Evolutionary conservation across 805 yeast species (phyloP).

Genomic region (Henningerozyma blattae): DNA sequence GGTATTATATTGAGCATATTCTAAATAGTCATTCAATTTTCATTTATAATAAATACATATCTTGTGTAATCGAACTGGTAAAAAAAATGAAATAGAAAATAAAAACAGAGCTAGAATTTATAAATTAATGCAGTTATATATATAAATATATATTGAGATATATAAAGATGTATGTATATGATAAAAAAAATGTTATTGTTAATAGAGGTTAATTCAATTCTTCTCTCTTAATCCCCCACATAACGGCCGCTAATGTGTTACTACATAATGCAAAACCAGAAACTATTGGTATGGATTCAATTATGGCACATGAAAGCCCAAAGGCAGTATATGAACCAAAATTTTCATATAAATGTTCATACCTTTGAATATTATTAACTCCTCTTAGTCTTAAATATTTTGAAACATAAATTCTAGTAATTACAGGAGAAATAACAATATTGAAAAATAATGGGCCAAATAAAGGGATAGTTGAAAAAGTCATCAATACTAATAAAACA

Average conservation of each 20-base stretch:
- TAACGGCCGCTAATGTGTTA: slow-evolving; percentile 16
- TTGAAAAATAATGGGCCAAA: slow-evolving; percentile 21
- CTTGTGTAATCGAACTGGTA: too few species aligned
- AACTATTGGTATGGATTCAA: slow-evolving; percentile 20
- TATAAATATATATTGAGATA: too few species aligned
- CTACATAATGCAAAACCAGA: slow-evolving; percentile 16
- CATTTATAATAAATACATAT: too few species aligned
- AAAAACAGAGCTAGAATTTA: too few species aligned
- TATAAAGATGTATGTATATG: too few species aligned
- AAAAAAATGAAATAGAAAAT: too few species aligned
- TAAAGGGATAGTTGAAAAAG: slow-evolving; percentile 19
- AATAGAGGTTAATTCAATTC: too few species aligned
- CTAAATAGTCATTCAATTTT: too few species aligned
- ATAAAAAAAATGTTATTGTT: too few species aligned
- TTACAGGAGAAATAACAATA: slow-evolving; percentile 16
- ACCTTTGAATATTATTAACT: slow-evolving; percentile 10
- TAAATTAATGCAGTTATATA: too few species aligned
- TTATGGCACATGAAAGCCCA: slow-evolving; percentile 18
- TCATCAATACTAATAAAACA: slow-evolving; percentile 6
- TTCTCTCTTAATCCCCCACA: slow-evolving; percentile 12
- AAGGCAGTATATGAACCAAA: slow-evolving; percentile 21
- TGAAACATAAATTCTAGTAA: slow-evolving; percentile 19
- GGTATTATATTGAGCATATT: slow-evolving; percentile 27
- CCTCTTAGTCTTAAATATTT: slow-evolving; percentile 13
- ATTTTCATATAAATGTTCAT: slow-evolving; percentile 13